phyloP scores from a whole-genome alignment of 2,329 filamentous ascomycete genomes.

The Fusarium longipes region DNA sequence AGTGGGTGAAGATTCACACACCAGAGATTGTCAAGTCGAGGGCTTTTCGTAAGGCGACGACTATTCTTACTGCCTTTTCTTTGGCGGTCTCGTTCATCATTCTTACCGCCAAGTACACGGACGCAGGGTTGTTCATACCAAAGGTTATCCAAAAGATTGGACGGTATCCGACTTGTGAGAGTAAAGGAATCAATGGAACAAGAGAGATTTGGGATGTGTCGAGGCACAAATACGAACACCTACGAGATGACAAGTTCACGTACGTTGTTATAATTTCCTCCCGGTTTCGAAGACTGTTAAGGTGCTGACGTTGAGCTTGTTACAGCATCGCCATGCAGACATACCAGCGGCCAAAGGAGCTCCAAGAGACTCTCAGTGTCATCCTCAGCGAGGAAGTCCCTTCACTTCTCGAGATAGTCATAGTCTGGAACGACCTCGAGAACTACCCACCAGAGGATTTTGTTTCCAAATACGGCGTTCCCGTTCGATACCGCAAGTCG shows the following conservation, averaged over 20 bases:
- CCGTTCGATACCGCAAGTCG: conserved; percentile 51
- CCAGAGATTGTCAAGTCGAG: conserved; percentile 35
- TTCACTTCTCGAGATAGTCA: conserved; percentile 53
- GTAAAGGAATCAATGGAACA: conserved; percentile 27
- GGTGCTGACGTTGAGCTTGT: neutral
- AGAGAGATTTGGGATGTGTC: conserved; percentile 38
- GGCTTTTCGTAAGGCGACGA: conserved; percentile 29
- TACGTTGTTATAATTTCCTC: conserved; percentile 15
- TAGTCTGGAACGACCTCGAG: conserved; percentile 54
- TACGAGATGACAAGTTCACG: conserved; percentile 50
- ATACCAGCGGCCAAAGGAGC: conserved; percentile 51
- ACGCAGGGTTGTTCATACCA: conserved; percentile 31
- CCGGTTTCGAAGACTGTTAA: no score
- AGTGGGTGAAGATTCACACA: conserved; percentile 16
- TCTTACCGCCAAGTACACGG: conserved; percentile 31
- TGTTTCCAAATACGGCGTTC: conserved; percentile 47
- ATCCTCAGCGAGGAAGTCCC: conserved; percentile 49
- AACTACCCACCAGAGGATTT: conserved; percentile 46
- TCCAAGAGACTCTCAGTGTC: conserved; percentile 47
- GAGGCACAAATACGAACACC: conserved; percentile 41
- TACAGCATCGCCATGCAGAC: conserved; percentile 54
- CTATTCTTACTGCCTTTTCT: conserved; percentile 19
- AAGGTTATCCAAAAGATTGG: conserved; percentile 32
- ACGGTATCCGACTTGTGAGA: conserved; percentile 34
- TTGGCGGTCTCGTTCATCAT: conserved; percentile 29